Evolutionary conservation across 805 yeast genomes (phyloP).

Genomic region (Torulaspora franciscae): DNA sequence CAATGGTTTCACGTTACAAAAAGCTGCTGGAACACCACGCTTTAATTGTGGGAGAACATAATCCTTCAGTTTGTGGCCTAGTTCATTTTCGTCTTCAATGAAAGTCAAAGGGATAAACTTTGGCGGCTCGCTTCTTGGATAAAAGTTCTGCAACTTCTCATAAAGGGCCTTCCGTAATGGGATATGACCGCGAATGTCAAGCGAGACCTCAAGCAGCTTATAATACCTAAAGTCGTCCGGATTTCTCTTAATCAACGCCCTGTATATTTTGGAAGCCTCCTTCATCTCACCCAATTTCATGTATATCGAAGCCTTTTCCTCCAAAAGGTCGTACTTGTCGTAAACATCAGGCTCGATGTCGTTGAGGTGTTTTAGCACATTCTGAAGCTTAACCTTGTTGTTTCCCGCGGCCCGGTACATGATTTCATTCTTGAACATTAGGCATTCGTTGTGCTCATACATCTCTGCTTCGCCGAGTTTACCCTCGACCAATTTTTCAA

Average conservation of each 20-base stretch:
- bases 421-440: constrained; percentile 64
- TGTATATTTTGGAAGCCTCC: constrained; percentile 65
- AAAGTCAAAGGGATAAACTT: constrained; percentile 72
- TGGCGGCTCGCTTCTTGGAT: constrained; percentile 82
- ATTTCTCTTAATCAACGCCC: constrained; percentile 72
- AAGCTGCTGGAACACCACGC: constrained; percentile 86
- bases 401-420: constrained; percentile 57
- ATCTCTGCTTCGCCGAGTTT: constrained; percentile 61
- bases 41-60: constrained; percentile 61
- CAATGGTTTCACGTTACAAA: constrained; percentile 77
- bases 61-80: constrained; percentile 40
- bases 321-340: constrained; percentile 60
- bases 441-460: constrained; percentile 77
- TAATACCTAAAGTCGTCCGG: constrained; percentile 76
- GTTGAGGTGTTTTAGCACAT: constrained; percentile 58
- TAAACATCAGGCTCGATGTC: constrained; percentile 48
- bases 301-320: constrained; percentile 61
- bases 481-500: constrained; percentile 69
- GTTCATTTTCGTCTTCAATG: constrained; percentile 47
- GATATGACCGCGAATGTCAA: constrained; percentile 46
- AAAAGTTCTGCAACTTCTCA: constrained; percentile 57
- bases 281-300: constrained; percentile 50
- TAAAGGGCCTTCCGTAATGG: constrained; percentile 57
- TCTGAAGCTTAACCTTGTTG: constrained; percentile 39
- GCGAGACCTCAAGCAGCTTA: constrained; percentile 56